Percentiles rank a stretch among this genome's conserved stretches.
Evolutionary conservation across 1,284 basidiomycete species (phyloP).

Genomic region (Tranzscheliella williamsii): DNA sequence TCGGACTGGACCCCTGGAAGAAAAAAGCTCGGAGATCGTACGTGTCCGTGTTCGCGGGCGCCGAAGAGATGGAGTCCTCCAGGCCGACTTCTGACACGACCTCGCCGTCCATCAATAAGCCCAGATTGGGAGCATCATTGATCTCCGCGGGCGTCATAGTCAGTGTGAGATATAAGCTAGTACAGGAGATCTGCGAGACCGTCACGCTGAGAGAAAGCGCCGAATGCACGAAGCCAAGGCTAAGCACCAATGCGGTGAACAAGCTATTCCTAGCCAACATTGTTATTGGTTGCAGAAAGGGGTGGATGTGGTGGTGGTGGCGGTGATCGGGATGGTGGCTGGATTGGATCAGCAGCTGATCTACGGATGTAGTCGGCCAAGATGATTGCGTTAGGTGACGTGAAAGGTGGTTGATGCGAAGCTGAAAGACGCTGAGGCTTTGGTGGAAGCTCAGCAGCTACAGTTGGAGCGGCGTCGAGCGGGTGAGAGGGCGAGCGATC

Average conservation of each 20-base stretch:
- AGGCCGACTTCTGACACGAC: conserved; percentile 15
- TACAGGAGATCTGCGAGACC: conserved; percentile 23
- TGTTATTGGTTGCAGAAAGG: neutral
- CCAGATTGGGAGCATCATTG: conserved; percentile 3
- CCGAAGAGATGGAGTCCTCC: conserved; percentile 9
- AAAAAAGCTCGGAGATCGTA: conserved; percentile 25
- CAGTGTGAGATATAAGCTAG: conserved; percentile 16
- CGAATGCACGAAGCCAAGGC: conserved; percentile 11
- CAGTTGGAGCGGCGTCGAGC: too few relatives aligned
- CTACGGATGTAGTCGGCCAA: too few relatives aligned
- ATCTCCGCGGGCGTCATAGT: conserved; percentile 13
- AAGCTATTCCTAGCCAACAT: neutral
- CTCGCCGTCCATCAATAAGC: conserved; percentile 7
- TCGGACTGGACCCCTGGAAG: conserved; percentile 5
- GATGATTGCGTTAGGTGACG: too few relatives aligned
- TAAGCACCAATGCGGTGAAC: conserved; percentile 5
- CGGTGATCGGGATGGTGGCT: too few relatives aligned
- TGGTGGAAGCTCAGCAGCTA: too few relatives aligned
- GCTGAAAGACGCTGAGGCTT: too few relatives aligned
- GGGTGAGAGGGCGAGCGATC: too few relatives aligned
- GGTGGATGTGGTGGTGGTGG: neutral
- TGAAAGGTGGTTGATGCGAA: too few relatives aligned
- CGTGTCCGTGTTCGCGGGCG: conserved; percentile 9
- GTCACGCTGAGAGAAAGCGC: conserved; percentile 10
- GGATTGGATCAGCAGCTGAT: too few relatives aligned